A percentile compares a stretch with the other conserved stretches of the same genome.
Conservation (phyloP, 2,329 filamentous ascomycete species). For the Chaetomiaceae sp. region DNA sequence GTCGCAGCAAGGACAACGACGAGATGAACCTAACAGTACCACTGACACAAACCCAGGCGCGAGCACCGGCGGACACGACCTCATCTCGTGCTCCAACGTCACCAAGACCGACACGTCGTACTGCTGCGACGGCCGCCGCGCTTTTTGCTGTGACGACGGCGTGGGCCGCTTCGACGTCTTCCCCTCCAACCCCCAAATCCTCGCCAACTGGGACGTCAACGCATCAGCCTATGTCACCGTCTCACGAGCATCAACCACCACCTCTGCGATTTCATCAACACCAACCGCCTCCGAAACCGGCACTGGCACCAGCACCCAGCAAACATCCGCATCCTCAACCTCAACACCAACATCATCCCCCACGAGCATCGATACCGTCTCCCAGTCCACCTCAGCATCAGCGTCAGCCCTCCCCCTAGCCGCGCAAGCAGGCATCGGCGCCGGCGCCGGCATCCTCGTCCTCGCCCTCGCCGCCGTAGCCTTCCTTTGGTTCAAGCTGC, state of each 20-base stretch:
- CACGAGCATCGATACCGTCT: not conserved
- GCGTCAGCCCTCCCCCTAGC: not conserved
- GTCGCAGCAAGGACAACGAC: not conserved
- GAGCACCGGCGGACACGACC: not conserved
- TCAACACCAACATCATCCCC: not conserved
- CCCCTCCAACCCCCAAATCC: not conserved
- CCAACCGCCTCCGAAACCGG: not conserved
- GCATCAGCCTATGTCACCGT: not conserved
- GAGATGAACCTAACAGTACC: not conserved
- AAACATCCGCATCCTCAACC: not conserved
- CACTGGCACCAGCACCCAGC: too few species aligned
- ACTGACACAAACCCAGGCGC: not conserved
- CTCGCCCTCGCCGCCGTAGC: not conserved
- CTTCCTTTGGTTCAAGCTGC: constrained; percentile 4
- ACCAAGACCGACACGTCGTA: constrained; percentile 11
- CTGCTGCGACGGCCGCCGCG: constrained; percentile 10
- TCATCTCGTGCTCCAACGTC: constrained; percentile 12
- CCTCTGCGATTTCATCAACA: not conserved
- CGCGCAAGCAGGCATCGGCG: constrained; percentile 12
- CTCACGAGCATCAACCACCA: not conserved
- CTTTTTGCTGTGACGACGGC: constrained; percentile 7
- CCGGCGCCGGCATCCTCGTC: not conserved
- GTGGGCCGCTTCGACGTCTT: constrained; percentile 8
- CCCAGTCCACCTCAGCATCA: not conserved
- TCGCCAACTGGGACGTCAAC: not conserved